phyloP scores from a whole-genome alignment of 768 basidiomycete genomes.

The Boletus subcaerulescens region DNA sequence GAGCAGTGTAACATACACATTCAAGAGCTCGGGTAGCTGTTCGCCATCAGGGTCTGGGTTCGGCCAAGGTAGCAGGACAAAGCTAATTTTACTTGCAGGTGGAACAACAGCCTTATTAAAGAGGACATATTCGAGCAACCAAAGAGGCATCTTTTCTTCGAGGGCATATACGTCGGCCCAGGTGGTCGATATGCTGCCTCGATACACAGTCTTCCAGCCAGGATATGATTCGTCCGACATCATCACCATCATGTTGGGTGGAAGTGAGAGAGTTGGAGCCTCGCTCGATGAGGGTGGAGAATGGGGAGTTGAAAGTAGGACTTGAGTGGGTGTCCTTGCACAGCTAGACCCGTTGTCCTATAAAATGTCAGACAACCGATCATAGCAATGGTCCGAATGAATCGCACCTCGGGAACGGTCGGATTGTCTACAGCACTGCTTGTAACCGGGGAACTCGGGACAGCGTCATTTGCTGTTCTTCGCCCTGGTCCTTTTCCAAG shows the following conservation, averaged over 20 bases:
- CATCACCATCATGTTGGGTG: constrained; percentile 59
- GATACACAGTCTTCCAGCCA: constrained; percentile 75
- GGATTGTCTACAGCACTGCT: constrained; percentile 14
- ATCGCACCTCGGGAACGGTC: constrained; percentile 25
- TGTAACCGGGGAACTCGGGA: constrained; percentile 25
- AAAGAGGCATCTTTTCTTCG: constrained; percentile 79
- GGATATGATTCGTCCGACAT: constrained; percentile 80
- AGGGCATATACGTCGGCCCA: constrained; percentile 52
- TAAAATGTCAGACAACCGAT: neutral
- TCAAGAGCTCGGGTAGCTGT: constrained; percentile 75
- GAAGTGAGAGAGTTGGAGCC: constrained; percentile 62
- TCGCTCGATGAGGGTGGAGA: constrained; percentile 70
- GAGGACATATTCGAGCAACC: constrained; percentile 87
- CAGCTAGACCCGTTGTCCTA: constrained; percentile 29
- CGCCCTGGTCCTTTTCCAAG: constrained; percentile 61
- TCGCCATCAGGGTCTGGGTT: constrained; percentile 55
- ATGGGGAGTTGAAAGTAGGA: constrained; percentile 52
- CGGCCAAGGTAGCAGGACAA: constrained; percentile 79
- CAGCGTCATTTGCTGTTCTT: constrained; percentile 18
- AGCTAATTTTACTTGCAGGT: constrained; percentile 76
- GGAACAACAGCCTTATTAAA: constrained; percentile 54
- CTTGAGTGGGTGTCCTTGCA: constrained; percentile 51
- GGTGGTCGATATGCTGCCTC: constrained; percentile 61
- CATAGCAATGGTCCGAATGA: neutral
- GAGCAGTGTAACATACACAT: constrained; percentile 57